phyloP scores from a whole-genome alignment of 352 stramenopile genomes.

The Pythium oligandrum region DNA sequence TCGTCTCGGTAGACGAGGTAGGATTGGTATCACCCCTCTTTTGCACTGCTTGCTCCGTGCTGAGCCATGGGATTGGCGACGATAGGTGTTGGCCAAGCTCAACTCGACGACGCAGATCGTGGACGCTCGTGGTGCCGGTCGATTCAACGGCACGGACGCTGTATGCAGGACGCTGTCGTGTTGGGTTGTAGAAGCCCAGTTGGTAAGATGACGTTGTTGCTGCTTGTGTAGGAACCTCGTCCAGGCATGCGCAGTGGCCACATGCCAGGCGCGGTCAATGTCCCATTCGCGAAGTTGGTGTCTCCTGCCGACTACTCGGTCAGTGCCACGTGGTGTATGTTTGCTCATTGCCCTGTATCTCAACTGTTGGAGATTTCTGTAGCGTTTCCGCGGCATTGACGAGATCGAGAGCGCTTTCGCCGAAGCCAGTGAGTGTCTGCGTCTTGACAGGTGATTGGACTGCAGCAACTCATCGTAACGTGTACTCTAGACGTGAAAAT shows the following conservation, averaged over 20 bases:
- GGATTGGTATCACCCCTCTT: not conserved
- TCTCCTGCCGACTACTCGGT: constrained; percentile 79
- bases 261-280: constrained; percentile 89
- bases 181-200: too few species aligned
- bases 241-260: constrained; percentile 88
- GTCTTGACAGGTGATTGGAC: not conserved
- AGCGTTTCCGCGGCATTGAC: constrained; percentile 69
- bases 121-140: constrained; percentile 83
- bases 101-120: constrained; percentile 77
- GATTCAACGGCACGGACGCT: constrained; percentile 86
- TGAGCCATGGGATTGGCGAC: not conserved
- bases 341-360: too few species aligned
- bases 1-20: constrained; percentile 55
- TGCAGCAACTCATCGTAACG: constrained; percentile 6
- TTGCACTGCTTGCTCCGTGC: too few species aligned
- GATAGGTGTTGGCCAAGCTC: constrained; percentile 50
- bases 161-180: constrained; percentile 19
- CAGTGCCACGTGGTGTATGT: constrained; percentile 4
- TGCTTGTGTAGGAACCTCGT: constrained; percentile 73
- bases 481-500: constrained; percentile 40
- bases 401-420: constrained; percentile 81
- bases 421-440: constrained; percentile 37
- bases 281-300: constrained; percentile 89
- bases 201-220: too few species aligned
- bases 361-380: not conserved